Conservation (phyloP, 208 protist genomes). For the Porcisia hertigi region DNA sequence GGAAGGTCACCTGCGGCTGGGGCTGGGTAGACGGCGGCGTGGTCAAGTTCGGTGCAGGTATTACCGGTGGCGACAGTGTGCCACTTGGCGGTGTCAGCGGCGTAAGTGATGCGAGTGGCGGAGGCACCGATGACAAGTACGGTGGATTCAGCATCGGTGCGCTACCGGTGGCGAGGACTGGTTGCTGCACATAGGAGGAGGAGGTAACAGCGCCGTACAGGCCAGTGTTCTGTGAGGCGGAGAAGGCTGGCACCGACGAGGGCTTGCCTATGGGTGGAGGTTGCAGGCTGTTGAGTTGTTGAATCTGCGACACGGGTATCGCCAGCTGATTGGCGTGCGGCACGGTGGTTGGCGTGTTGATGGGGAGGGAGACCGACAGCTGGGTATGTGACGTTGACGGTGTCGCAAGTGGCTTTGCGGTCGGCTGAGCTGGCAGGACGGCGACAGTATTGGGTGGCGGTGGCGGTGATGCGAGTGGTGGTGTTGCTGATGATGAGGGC, state of each 20-base stretch:
- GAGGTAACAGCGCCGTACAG: not conserved
- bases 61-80: constrained; percentile 8
- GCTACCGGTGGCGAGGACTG: not conserved
- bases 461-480: not conserved
- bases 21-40: not conserved
- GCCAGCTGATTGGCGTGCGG: not conserved
- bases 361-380: not conserved
- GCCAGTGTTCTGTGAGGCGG: constrained; percentile 1
- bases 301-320: constrained; percentile 17
- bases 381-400: not conserved
- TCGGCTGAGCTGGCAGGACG: not conserved
- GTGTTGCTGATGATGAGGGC: not conserved
- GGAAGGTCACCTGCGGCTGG: constrained; percentile 2
- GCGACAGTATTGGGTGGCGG: not conserved
- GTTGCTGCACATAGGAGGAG: not conserved
- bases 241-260: not conserved
- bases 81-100: constrained; percentile 15
- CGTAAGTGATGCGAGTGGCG: constrained; percentile 9
- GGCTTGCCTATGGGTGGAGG: not conserved
- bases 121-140: constrained; percentile 2
- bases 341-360: not conserved
- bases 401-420: not conserved
- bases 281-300: not conserved
- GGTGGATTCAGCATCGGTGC: constrained; percentile 3
- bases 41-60: not conserved